Conservation (phyloP, 2,329 filamentous ascomycete species). For the Diplodia corticola region DNA sequence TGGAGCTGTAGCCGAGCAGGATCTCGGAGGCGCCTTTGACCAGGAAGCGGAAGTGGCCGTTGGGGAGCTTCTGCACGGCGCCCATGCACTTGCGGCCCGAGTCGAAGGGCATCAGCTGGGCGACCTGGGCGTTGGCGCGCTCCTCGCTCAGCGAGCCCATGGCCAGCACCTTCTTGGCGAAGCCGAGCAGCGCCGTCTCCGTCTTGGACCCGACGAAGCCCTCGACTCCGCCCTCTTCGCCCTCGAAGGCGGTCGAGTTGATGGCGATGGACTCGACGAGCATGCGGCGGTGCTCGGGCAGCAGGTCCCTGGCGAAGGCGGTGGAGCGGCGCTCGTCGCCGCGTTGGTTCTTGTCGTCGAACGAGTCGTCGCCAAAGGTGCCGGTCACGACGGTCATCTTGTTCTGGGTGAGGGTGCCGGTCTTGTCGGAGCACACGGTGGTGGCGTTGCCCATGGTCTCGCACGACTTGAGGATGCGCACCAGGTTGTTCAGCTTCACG, state of each 20-base stretch:
- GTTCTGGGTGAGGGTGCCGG: conserved; percentile 45
- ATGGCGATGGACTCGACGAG: conserved; percentile 32
- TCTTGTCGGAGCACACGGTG: conserved; percentile 43
- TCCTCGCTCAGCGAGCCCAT: conserved; percentile 50
- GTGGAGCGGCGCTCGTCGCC: conserved; percentile 42
- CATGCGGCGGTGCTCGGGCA: conserved; percentile 36
- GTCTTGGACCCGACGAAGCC: conserved; percentile 59
- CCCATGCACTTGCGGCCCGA: conserved; percentile 60
- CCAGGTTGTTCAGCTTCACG: conserved; percentile 40
- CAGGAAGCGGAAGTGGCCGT: conserved; percentile 51
- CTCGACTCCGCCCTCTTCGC: conserved; percentile 40
- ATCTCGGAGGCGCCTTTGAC: conserved; percentile 62
- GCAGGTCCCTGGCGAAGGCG: conserved; percentile 46
- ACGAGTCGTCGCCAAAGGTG: conserved; percentile 38
- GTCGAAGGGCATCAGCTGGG: conserved; percentile 57
- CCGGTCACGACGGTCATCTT: conserved; percentile 46
- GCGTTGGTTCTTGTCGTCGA: conserved; percentile 57
- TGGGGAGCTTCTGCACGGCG: conserved; percentile 52
- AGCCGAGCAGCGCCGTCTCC: conserved; percentile 55
- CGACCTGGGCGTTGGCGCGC: conserved; percentile 49
- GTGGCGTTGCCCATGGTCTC: conserved; percentile 40
- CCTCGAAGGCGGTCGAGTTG: conserved; percentile 58
- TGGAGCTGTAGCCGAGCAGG: conserved; percentile 40
- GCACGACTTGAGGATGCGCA: conserved; percentile 38
- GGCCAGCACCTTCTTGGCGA: conserved; percentile 54